Base-by-base conservation (phyloP, 1,284 basidiomycete species). In the Papiliotrema fonsecae region DNA sequence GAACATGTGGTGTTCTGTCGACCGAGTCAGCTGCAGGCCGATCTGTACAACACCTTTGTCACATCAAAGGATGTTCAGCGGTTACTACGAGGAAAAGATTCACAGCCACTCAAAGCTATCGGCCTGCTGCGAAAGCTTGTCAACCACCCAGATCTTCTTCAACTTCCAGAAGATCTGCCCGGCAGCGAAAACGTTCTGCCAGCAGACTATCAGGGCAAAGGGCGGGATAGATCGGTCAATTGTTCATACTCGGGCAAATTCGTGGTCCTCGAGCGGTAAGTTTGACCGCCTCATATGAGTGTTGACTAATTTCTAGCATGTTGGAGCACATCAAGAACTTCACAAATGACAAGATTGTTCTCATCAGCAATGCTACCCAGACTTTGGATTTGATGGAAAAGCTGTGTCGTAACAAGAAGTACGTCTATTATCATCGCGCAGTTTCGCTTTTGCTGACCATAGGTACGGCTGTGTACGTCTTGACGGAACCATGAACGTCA, bases 351-450 rank as follows among this genome's bases (percentile, higher is more conserved):
- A 99, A 99, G 79, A 97, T 98, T 54, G 94, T 99, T 6, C 77
- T 99, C 36, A 97, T 99, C 70, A 93, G 88, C 67, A 99, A 99
- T 73, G 97, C 96, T 62, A 99, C 96, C 1, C 90, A 96, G 70
- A 98, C 96, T 0, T 79, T 99, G 9, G 94, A 98, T 70, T 73
- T 97, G 13, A 92, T 97, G 62, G 91, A 93, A 74, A 88, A 86
- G 64, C 72, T 96, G 43, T 87, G 88, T 62, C 79, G 86, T 24
- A 80, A 73, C 62, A 92, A 91, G 70, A 87, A 87, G 88, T 90
- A 56, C 52, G 78, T 62, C 40, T 25, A 9, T 14, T 32, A 10
- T 11, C n/a, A n/a, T 30, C n/a, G 5, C 6, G 34, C 5, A 26
- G 34, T 6, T n/a, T 19, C 21, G 24, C 43, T 42, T 50, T 52